Base-by-base conservation (phyloP, 257 asterid species). In the Leptodermis oblonga region DNA sequence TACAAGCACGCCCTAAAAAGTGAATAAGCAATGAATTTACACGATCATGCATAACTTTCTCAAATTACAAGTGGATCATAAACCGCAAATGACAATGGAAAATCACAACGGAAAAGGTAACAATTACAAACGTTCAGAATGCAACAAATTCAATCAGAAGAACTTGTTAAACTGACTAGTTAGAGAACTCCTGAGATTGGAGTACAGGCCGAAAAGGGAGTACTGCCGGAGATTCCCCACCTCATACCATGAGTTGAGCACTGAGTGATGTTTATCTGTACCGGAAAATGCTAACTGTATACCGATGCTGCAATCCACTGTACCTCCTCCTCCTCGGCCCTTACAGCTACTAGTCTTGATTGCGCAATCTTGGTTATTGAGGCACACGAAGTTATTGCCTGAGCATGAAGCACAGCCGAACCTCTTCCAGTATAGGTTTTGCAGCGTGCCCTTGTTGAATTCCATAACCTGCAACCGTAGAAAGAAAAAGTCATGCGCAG, bases 231-330 rank as follows among this genome's bases (percentile, higher is more conserved):
- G 99, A 68, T 91, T 94, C 82, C 82, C 62, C 70, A 91, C 96
- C 82, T 94, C 98, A 66, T 85, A 89, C 99, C 99, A 94, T 3
- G 99, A 91, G 81, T 94, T 94, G 81, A 94, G 85, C 42, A 94
- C 98, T 0, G 88, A 68, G 22, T 78, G 84, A 51, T 91, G 96
- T 82, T 86, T 89, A 73, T 94, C 99, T 0, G 99, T 94, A 36
- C 99, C 98, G 7, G 99, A 94, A 80, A 94, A 91, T 0, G 97
- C 81, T 67, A 94, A 84, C 65, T 94, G 99, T 72, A 94, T 88
- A 28, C 96, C 97, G 7, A 94, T 71, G 89, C 95, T 94, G 78
- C 99, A 94, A 73, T 94, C 99, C 28, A 87, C 90, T 22, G 75
- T 48, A 0, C 95, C 99, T 36, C 97, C 96, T 81, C 95, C 99